Evolutionary conservation across 73 alveolate genomes (phyloP).

Genomic region (Breviolum minutum): DNA sequence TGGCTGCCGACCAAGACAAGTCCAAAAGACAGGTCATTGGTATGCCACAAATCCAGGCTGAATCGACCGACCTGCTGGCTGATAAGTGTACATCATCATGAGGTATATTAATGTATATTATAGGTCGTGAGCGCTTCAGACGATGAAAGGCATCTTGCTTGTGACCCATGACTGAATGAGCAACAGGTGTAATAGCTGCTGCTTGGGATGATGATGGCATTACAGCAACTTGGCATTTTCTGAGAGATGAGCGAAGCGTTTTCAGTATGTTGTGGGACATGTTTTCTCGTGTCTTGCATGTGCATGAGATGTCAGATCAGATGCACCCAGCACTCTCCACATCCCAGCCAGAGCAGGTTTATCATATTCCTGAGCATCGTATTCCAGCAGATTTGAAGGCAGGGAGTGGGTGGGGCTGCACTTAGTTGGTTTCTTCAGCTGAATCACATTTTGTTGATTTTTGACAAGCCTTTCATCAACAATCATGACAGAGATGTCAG

Average conservation of each 20-base stretch:
- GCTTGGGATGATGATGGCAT: constrained; percentile 82
- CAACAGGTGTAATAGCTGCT: constrained; percentile 58
- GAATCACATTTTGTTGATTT: neutral
- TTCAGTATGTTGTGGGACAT: neutral
- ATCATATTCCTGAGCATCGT: constrained; percentile 42
- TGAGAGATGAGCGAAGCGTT: neutral
- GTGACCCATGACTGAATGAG: no score
- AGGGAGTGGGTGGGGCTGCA: no score
- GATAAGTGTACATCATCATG: neutral
- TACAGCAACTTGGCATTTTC: constrained; percentile 19
- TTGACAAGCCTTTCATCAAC: neutral
- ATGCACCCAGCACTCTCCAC: no score
- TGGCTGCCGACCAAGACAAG: constrained; percentile 73
- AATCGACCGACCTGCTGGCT: neutral
- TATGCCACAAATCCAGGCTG: constrained; percentile 79
- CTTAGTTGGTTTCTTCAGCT: neutral
- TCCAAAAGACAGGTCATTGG: constrained; percentile 64
- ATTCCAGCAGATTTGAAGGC: constrained; percentile 69
- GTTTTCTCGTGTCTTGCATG: neutral
- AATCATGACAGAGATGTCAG: no score
- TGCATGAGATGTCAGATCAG: neutral
- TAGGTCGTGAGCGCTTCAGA: neutral
- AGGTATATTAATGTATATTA: no score
- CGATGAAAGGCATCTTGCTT: no score
- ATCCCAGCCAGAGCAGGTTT: neutral